A percentile compares a stretch with the other conserved stretches of the same genome.
phyloP scores from a whole-genome alignment of 2,329 filamentous ascomycete genomes.

The Bimuria novae-zelandiae region DNA sequence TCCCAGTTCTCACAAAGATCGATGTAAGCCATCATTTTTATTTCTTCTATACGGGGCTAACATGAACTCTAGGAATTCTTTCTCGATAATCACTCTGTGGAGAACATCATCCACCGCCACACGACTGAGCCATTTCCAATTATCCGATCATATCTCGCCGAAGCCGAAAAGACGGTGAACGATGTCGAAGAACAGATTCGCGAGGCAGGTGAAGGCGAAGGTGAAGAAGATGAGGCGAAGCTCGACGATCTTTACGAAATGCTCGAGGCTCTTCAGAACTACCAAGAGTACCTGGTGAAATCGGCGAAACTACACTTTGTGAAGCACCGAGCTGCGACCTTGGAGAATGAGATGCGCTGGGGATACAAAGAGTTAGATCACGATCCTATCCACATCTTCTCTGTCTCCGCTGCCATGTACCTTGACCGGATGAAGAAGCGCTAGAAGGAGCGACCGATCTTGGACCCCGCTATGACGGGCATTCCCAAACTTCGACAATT shows the following conservation, averaged over 20 bases:
- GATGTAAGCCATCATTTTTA: slow-evolving; percentile 11
- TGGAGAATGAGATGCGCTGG: slow-evolving; percentile 8
- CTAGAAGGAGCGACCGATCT: background rate
- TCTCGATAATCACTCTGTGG: slow-evolving; percentile 7
- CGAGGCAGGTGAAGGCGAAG: background rate
- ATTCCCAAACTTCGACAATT: slow-evolving; percentile 11
- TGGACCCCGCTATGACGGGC: slow-evolving; percentile 10
- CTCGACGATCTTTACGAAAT: background rate
- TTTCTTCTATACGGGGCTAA: background rate
- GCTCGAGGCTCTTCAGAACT: background rate
- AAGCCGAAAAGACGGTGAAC: background rate
- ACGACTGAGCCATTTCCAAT: background rate
- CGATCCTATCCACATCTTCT: slow-evolving; percentile 11
- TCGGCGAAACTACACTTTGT: slow-evolving; percentile 7
- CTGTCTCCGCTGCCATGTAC: slow-evolving; percentile 7
- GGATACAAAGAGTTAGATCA: slow-evolving; percentile 10
- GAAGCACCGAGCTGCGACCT: slow-evolving; percentile 3
- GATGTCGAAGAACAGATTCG: background rate
- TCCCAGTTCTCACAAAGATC: slow-evolving; percentile 14
- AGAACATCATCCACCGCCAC: background rate
- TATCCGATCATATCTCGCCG: too few species aligned
- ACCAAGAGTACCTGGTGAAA: slow-evolving; percentile 5
- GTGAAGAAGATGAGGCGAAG: background rate
- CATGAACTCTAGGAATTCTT: slow-evolving; percentile 8
- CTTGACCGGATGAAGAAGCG: slow-evolving; percentile 9